These are phyloP conservation scores for Cercospora sp. DNA, from an alignment of 2,329 filamentous ascomycete species.

Conservation along the genomic window DNA sequence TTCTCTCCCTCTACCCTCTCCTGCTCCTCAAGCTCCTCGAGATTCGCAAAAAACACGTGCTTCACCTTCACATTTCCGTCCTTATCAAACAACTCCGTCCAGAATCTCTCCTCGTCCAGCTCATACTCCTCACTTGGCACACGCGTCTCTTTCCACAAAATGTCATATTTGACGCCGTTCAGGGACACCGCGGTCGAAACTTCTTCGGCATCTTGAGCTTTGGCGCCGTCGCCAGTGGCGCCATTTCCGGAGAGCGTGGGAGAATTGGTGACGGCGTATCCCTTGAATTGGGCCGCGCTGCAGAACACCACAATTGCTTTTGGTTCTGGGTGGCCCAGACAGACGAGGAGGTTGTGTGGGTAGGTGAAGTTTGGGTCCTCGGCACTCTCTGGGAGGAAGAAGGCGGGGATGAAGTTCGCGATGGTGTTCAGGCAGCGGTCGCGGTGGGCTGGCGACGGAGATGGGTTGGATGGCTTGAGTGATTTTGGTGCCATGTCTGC, in stretches of 20 bases:
- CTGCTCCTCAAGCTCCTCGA: neutral
- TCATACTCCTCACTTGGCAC: neutral
- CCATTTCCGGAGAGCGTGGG: neutral
- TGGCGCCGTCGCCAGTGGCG: neutral
- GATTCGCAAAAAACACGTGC: slow-evolving; percentile 5
- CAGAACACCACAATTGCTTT: slow-evolving; percentile 1
- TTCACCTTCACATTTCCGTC: neutral
- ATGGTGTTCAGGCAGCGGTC: slow-evolving; percentile 5
- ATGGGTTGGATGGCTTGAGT: neutral
- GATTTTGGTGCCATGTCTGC: neutral
- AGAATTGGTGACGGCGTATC: neutral
- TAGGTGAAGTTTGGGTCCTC: neutral
- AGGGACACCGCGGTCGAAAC: neutral
- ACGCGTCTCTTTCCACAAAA: slow-evolving; percentile 2
- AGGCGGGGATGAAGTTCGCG: neutral
- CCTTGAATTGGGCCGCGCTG: neutral
- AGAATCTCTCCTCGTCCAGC: slow-evolving; percentile 1
- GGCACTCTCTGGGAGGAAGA: neutral
- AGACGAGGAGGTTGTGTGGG: slow-evolving; percentile 1
- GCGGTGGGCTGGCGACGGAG: neutral
- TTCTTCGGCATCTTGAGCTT: neutral
- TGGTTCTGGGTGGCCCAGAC: slow-evolving; percentile 1
- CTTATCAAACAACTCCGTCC: slow-evolving; percentile 2
- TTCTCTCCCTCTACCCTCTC: slow-evolving; percentile 1
- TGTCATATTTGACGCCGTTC: slow-evolving; percentile 6